Conservation (phyloP, 2,329 filamentous ascomycete species). For the Pseudopyrenochaeta lycopersici region DNA sequence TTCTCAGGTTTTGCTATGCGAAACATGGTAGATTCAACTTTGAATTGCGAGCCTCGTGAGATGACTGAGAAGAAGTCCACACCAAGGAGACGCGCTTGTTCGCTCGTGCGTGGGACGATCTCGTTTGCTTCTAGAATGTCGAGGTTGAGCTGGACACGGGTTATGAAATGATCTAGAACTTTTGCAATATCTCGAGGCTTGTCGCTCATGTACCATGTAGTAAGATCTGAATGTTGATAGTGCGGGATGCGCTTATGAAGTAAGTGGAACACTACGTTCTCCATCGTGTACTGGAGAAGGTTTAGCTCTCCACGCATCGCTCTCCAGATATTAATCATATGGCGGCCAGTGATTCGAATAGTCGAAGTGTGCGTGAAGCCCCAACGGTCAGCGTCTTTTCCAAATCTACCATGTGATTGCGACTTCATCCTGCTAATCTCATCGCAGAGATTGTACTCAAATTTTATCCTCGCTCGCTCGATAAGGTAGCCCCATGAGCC, state of each 20-base stretch:
- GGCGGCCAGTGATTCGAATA: conserved; percentile 89
- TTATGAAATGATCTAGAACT: conserved; percentile 79
- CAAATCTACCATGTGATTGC: conserved; percentile 82
- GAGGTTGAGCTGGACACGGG: conserved; percentile 81
- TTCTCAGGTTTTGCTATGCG: conserved; percentile 97
- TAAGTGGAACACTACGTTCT: conserved; percentile 92
- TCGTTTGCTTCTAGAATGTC: conserved; percentile 92
- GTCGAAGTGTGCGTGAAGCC: conserved; percentile 94
- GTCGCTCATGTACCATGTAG: conserved; percentile 78
- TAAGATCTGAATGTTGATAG: conserved; percentile 81
- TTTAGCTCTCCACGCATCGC: conserved; percentile 95
- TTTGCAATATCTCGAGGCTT: conserved; percentile 75
- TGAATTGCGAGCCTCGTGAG: conserved; percentile 94
- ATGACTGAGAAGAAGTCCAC: conserved; percentile 98
- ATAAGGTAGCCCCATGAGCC: conserved; percentile 96
- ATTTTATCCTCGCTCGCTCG: conserved; percentile 84
- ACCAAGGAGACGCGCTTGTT: conserved; percentile 90
- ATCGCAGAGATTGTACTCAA: conserved; percentile 89
- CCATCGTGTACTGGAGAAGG: conserved; percentile 92
- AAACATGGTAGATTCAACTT: conserved; percentile 99
- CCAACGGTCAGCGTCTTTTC: conserved; percentile 88
- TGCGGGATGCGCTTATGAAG: conserved; percentile 88
- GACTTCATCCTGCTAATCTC: conserved; percentile 90
- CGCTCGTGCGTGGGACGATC: conserved; percentile 85
- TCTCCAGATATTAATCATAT: conserved; percentile 97